A percentile compares a stretch with the other conserved stretches of the same genome.
These are phyloP conservation scores for Lepidium campestre DNA, from an alignment of 441 rosid species.

Conservation along the genomic window DNA sequence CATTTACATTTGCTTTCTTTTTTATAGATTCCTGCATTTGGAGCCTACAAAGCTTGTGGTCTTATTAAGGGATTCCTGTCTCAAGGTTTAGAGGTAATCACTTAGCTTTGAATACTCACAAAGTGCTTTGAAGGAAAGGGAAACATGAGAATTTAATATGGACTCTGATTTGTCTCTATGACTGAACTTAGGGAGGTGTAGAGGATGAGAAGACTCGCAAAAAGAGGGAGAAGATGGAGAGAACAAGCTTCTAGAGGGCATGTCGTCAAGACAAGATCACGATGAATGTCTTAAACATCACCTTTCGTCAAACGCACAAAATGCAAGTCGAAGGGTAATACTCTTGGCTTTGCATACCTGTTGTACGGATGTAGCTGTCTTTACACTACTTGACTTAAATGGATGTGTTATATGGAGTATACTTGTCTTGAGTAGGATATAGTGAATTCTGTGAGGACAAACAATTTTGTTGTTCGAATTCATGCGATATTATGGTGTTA, in stretches of 20 bases:
- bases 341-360: conserved; percentile 5
- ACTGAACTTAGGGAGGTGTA: not conserved
- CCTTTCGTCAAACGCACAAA: not conserved
- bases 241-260: not conserved
- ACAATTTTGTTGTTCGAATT: not conserved
- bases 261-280: not conserved
- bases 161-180: not conserved
- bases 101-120: no score
- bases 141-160: no score
- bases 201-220: not conserved
- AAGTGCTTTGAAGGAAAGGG: no score
- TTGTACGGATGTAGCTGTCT: conserved; percentile 11
- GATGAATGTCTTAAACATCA: conserved; percentile 2
- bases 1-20: no score
- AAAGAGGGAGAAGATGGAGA: conserved; percentile 11
- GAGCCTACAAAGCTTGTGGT: conserved; percentile 4
- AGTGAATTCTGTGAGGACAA: not conserved
- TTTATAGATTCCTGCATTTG: conserved; percentile 6
- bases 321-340: not conserved
- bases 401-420: not conserved
- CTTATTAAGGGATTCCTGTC: conserved; percentile 3
- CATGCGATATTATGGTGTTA: not conserved
- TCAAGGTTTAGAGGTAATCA: not conserved
- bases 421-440: not conserved
- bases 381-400: not conserved